Conservation (phyloP, 306 rosid species). For the Malus fusca region DNA sequence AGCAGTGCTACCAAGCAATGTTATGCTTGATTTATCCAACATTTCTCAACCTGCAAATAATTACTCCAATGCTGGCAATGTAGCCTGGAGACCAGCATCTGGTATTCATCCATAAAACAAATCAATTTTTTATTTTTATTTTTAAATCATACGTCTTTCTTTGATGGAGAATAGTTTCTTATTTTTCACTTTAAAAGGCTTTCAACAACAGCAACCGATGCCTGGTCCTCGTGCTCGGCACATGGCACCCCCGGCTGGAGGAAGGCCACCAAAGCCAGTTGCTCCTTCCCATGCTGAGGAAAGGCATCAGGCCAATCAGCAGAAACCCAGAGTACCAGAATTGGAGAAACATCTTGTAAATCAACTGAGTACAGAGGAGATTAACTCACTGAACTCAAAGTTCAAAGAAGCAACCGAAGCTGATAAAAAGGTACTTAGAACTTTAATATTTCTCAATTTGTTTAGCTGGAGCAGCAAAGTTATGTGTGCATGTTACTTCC, state of each 20-base stretch:
- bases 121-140: conserved; percentile 5
- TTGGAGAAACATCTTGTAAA: conserved; percentile 76
- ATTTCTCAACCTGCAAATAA: conserved; percentile 46
- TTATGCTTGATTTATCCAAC: conserved; percentile 59
- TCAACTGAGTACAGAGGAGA: conserved; percentile 89
- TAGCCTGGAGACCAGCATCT: conserved; percentile 62
- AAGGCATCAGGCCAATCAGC: conserved; percentile 42
- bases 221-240: conserved; percentile 48
- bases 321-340: conserved; percentile 63
- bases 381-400: conserved; percentile 57
- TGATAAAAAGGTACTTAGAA: conserved; percentile 55
- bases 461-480: neutral
- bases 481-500: neutral
- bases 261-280: conserved; percentile 62
- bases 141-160: neutral
- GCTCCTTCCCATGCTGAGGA: conserved; percentile 52
- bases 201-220: conserved; percentile 60
- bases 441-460: conserved; percentile 9
- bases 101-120: conserved; percentile 34
- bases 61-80: conserved; percentile 34
- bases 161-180: conserved; percentile 11
- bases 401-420: conserved; percentile 86
- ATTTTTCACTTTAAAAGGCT: conserved; percentile 35
- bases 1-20: conserved; percentile 58
- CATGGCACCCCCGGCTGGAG: conserved; percentile 30